A percentile compares a stretch with the other conserved stretches of the same genome.
Conservation (phyloP, 140 eudicot genomes). For the Anethum foeniculum region DNA sequence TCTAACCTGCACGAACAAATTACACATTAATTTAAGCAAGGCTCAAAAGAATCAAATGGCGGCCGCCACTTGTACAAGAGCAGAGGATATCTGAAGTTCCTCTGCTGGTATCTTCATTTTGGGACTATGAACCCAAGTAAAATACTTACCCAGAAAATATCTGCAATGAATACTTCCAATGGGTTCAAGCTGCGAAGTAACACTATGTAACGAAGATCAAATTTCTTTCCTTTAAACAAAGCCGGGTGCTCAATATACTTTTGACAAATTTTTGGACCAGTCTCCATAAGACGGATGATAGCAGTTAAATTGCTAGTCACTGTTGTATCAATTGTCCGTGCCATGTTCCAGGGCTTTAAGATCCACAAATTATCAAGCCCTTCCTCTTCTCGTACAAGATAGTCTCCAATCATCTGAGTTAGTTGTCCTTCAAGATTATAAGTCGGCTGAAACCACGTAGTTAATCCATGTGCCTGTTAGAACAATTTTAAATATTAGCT, state of each 20-base stretch:
- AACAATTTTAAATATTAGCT: conserved; percentile 5
- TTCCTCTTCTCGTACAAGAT: conserved; percentile 54
- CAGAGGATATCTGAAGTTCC: background rate
- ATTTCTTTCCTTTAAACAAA: conserved; percentile 74
- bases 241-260: conserved; percentile 91
- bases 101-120: background rate
- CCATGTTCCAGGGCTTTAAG: conserved; percentile 98
- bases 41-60: background rate
- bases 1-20: conserved; percentile 58
- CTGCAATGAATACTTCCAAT: conserved; percentile 67
- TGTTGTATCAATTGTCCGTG: conserved; percentile 89
- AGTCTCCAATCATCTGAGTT: conserved; percentile 73
- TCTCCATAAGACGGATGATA: conserved; percentile 91
- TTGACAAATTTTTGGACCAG: conserved; percentile 97
- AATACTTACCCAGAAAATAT: conserved; percentile 73
- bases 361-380: conserved; percentile 77
- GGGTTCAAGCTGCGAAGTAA: conserved; percentile 76
- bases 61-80: background rate
- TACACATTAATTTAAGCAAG: background rate
- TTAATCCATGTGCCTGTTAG: conserved; percentile 72
- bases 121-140: background rate
- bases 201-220: conserved; percentile 90
- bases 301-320: conserved; percentile 83
- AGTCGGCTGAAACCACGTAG: conserved; percentile 84
- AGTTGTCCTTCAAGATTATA: conserved; percentile 88